phyloP scores from a whole-genome alignment of 2,329 filamentous ascomycete species.

The Botrytis squamosa region DNA sequence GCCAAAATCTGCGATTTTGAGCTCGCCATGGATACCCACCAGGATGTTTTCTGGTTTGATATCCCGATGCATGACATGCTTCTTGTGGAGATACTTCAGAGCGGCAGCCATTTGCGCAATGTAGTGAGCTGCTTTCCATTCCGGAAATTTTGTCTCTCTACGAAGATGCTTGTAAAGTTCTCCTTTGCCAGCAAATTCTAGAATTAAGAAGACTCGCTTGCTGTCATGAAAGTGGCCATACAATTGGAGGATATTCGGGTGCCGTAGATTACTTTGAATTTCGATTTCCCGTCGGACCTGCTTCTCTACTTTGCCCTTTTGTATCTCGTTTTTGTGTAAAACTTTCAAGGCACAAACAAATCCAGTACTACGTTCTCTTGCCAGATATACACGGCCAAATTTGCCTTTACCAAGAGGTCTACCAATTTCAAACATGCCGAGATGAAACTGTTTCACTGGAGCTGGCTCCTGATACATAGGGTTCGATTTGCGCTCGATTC shows the following conservation, averaged over 20 bases:
- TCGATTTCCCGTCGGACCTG: slow-evolving; percentile 73
- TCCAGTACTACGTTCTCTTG: slow-evolving; percentile 64
- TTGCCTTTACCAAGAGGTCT: slow-evolving; percentile 72
- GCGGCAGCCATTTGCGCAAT: slow-evolving; percentile 80
- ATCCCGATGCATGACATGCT: slow-evolving; percentile 95
- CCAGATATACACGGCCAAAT: slow-evolving; percentile 71
- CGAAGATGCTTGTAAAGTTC: slow-evolving; percentile 73
- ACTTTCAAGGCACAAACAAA: slow-evolving; percentile 74
- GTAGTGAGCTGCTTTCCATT: slow-evolving; percentile 71
- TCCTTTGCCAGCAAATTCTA: slow-evolving; percentile 71
- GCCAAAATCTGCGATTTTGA: slow-evolving; percentile 97
- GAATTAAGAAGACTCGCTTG: slow-evolving; percentile 70
- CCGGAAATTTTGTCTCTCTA: slow-evolving; percentile 65
- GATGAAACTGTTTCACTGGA: slow-evolving; percentile 63
- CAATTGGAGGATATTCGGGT: slow-evolving; percentile 68
- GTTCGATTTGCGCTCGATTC: slow-evolving; percentile 51
- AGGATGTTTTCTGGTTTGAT: slow-evolving; percentile 99
- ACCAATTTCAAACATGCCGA: slow-evolving; percentile 76
- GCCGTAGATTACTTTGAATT: slow-evolving; percentile 70
- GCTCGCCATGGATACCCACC: slow-evolving; percentile 92
- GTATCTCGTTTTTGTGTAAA: slow-evolving; percentile 69
- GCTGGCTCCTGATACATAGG: slow-evolving; percentile 57
- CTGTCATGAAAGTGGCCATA: slow-evolving; percentile 74
- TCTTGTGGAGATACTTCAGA: slow-evolving; percentile 86
- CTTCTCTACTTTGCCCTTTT: slow-evolving; percentile 67